These are phyloP conservation scores for Rhodosporidiobolus sp. DNA, from an alignment of 768 basidiomycete species.

Conservation along the genomic window DNA sequence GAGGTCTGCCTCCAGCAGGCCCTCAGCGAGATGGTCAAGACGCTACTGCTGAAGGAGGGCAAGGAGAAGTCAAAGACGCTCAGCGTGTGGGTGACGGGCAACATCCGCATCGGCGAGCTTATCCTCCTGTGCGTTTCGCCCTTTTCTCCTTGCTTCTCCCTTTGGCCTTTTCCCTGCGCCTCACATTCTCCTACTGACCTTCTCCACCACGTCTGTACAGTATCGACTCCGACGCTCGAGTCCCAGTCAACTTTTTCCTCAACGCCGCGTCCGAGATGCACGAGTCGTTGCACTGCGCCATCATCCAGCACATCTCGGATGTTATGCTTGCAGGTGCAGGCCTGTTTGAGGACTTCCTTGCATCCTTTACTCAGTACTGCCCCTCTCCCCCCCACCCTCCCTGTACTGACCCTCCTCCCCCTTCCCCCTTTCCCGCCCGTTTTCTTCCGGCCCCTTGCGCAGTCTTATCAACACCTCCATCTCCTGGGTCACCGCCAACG, in stretches of 20 bases:
- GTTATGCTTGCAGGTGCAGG: constrained; percentile 77
- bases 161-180: no score
- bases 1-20: constrained; percentile 56
- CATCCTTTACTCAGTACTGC: background rate
- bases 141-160: background rate
- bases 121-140: constrained; percentile 58
- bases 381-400: constrained; percentile 59
- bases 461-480: constrained; percentile 63
- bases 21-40: constrained; percentile 68
- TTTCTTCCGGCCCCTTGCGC: constrained; percentile 53
- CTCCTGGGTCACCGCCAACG: constrained; percentile 2
- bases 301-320: constrained; percentile 87
- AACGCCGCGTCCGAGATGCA: constrained; percentile 82
- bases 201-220: background rate
- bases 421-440: background rate
- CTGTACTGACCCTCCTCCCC: constrained; percentile 55
- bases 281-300: constrained; percentile 76
- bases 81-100: constrained; percentile 68
- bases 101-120: constrained; percentile 70
- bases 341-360: constrained; percentile 56
- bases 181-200: background rate
- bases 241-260: constrained; percentile 83
- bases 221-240: constrained; percentile 75
- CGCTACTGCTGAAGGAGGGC: constrained; percentile 58
- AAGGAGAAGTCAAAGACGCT: constrained; percentile 63